These are phyloP conservation scores for Apiospora kogelbergensis DNA, from an alignment of 2,329 filamentous ascomycete genomes.

Conservation along the genomic window DNA sequence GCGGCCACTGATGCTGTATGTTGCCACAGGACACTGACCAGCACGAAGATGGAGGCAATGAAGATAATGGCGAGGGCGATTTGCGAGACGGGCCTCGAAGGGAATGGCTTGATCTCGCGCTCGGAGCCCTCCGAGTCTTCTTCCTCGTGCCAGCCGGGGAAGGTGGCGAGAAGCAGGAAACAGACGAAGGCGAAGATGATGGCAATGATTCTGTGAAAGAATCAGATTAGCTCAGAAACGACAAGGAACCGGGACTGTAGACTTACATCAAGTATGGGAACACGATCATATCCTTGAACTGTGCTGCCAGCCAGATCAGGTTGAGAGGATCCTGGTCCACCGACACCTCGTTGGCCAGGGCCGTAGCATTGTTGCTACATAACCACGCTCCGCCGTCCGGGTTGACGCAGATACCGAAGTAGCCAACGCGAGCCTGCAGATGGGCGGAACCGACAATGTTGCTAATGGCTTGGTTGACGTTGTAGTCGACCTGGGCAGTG, in stretches of 20 bases:
- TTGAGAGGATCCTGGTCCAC: conserved; percentile 96
- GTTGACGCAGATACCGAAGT: conserved; percentile 97
- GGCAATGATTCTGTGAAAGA: conserved; percentile 76
- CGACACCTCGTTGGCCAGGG: conserved; percentile 82
- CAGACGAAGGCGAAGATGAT: conserved; percentile 97
- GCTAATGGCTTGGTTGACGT: conserved; percentile 78
- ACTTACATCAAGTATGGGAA: conserved; percentile 94
- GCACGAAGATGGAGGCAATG: conserved; percentile 67
- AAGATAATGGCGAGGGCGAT: conserved; percentile 92
- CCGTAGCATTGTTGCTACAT: conserved; percentile 95
- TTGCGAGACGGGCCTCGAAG: conserved; percentile 88
- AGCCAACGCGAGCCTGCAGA: conserved; percentile 89
- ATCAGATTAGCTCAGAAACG: not conserved
- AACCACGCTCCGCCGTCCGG: conserved; percentile 87
- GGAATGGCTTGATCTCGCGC: conserved; percentile 90
- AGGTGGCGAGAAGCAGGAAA: conserved; percentile 91
- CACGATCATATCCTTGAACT: conserved; percentile 98
- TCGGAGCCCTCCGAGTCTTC: conserved; percentile 78
- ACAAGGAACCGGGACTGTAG: not conserved
- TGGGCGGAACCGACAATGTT: conserved; percentile 86
- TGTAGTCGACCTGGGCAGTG: conserved; percentile 87
- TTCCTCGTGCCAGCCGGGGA: conserved; percentile 96
- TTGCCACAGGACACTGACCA: conserved; percentile 82
- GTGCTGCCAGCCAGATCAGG: conserved; percentile 92
- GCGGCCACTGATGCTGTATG: conserved; percentile 96